Evolutionary conservation across 306 rosid species (phyloP).

Genomic region (Trifolium fragiferum): DNA sequence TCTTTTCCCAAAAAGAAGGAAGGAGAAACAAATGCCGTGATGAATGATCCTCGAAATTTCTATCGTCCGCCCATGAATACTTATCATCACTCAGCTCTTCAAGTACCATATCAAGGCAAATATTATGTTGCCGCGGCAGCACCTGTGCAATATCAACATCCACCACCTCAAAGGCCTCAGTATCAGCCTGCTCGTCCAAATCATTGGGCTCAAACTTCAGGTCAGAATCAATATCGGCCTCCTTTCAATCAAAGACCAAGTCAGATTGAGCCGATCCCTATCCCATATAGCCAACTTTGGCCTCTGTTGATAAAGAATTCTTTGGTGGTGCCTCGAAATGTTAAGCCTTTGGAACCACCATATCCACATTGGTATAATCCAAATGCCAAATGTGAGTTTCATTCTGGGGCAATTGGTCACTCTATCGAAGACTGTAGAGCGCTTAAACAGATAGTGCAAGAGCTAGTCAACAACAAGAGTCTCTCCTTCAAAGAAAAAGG

Average conservation of each 20-base stretch:
- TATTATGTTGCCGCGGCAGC: too few species aligned
- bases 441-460: not conserved
- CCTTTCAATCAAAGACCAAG: not conserved
- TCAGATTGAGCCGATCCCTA: not conserved
- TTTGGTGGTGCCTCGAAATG: too few species aligned
- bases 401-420: not conserved
- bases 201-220: too few species aligned
- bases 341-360: not conserved
- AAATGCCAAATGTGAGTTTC: not conserved
- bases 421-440: not conserved
- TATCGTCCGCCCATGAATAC: too few species aligned
- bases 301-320: not conserved
- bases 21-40: not conserved
- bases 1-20: not conserved
- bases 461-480: not conserved
- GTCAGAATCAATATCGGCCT: not conserved
- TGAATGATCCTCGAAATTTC: too few species aligned
- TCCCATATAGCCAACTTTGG: not conserved
- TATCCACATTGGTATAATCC: not conserved
- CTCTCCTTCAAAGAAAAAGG: too few species aligned
- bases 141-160: too few species aligned
- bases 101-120: too few species aligned
- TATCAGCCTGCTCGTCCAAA: too few species aligned
- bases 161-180: too few species aligned
- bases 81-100: too few species aligned